Conservation (phyloP, 306 rosid genomes). For the Spatholobus suberectus region DNA sequence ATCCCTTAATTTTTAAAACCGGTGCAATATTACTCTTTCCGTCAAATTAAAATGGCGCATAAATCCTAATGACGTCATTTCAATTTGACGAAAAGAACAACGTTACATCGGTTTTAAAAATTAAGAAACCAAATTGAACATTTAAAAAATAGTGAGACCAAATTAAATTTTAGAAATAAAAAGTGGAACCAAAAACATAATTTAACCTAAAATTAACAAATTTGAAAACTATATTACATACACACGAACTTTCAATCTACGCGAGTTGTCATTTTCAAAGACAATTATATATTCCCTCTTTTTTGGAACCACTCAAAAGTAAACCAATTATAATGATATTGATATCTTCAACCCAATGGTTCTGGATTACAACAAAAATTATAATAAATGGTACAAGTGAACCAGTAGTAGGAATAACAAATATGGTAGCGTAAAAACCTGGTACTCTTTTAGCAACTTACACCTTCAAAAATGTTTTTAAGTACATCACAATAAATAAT, state of each 20-base stretch:
- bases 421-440: not conserved
- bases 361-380: conserved; percentile 21
- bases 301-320: not conserved
- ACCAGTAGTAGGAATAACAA: conserved; percentile 14
- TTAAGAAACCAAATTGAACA: too few species aligned
- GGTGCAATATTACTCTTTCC: too few species aligned
- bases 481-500: conserved; percentile 42
- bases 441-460: conserved; percentile 32
- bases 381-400: conserved; percentile 28
- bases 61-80: too few species aligned
- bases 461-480: conserved; percentile 36
- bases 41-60: too few species aligned
- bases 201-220: too few species aligned
- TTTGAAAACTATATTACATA: not conserved
- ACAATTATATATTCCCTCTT: not conserved
- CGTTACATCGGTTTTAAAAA: too few species aligned
- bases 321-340: not conserved
- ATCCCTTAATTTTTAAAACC: too few species aligned
- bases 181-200: too few species aligned
- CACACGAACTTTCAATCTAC: not conserved
- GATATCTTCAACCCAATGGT: not conserved
- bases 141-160: too few species aligned
- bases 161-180: too few species aligned
- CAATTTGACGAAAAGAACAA: too few species aligned
- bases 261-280: not conserved